Evolutionary conservation across 371 early-diverging fungal species (phyloP), one percentile per base, ranked within the genome.

Genomic region (Mortierella sp.): DNA sequence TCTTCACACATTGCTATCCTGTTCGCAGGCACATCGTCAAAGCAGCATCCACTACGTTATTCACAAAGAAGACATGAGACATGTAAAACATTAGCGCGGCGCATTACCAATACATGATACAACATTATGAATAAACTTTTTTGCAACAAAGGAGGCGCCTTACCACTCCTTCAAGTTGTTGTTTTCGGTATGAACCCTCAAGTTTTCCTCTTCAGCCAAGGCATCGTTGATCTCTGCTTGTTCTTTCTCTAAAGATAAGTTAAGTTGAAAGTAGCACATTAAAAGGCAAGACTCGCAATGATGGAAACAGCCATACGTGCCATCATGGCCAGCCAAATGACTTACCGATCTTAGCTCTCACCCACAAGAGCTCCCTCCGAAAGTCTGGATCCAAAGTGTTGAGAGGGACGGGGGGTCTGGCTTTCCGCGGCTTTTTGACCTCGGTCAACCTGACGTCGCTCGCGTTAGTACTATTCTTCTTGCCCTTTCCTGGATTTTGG

Each of bases 1-100:
- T 91, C 91, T 38, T 89, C 87, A 51, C 91, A 92, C 58, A 86
- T 83, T 0, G 89, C 83, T 75, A 89, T 84, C 41, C 88, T 72
- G 73, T 79, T 78, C 4, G 84, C 75, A 16, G 83, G 80, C 27
- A 79, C 75, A 2, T 84, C 88, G 44, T 81, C 80, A 35, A 77
- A 88, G 54, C 88, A 88, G 68, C 88, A 88, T 4, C 87, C 88
- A 56, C 88, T 87, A 81, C 16, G 4, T 21, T 3, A 68, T 68
- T 29, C 35, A 29, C 41, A 16, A 29, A 38, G 5, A n/a, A 38
- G 41, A 6, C 1, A 55, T 24, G 18, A 43, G 12, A 71, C 27
- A 44, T 10, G 21, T 18, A 38, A 38, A 78, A n/a, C 3, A 41
- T 27, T 24, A 51, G 29, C 48, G 21, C 32, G 35, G 32, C 10